These are phyloP conservation scores for Cicer judaicum DNA, from an alignment of 306 rosid species.

Conservation along the genomic window DNA sequence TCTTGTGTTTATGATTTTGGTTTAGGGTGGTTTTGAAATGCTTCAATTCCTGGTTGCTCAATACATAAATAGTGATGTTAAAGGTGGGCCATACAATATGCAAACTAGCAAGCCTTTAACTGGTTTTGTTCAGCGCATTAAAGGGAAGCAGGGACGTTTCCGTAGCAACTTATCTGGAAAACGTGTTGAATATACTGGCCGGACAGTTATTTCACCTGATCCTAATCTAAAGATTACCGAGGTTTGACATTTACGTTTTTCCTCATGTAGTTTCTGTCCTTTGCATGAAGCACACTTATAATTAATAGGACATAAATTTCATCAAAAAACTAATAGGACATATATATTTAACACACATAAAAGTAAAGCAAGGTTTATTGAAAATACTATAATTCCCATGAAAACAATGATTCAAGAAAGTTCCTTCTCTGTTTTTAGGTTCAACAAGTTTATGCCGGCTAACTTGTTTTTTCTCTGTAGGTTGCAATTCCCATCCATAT, in stretches of 20 bases:
- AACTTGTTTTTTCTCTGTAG: constrained; percentile 54
- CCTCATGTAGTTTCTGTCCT: constrained; percentile 30
- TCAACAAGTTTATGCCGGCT: constrained; percentile 23
- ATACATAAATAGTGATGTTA: constrained; percentile 84
- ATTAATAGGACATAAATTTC: constrained; percentile 5
- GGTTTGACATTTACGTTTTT: constrained; percentile 54
- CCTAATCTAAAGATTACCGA: constrained; percentile 93
- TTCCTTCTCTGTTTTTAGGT: constrained; percentile 20
- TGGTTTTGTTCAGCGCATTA: constrained; percentile 91
- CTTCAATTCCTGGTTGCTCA: constrained; percentile 86
- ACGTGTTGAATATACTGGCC: constrained; percentile 91
- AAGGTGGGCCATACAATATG: constrained; percentile 58
- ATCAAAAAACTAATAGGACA: not conserved
- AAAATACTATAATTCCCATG: constrained; percentile 26
- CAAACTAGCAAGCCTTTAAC: constrained; percentile 59
- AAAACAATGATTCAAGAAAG: constrained; percentile 1
- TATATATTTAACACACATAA: constrained; percentile 2
- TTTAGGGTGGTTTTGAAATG: constrained; percentile 65
- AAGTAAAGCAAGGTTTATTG: constrained; percentile 1
- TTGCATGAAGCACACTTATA: constrained; percentile 33
- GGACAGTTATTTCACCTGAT: constrained; percentile 98
- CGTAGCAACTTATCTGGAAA: constrained; percentile 94
- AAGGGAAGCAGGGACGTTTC: constrained; percentile 94
- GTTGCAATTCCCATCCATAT: constrained; percentile 93
- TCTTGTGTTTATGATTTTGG: constrained; percentile 44